Conservation (phyloP, 352 stramenopile genomes). For the Halophytophthora polymorphica region DNA sequence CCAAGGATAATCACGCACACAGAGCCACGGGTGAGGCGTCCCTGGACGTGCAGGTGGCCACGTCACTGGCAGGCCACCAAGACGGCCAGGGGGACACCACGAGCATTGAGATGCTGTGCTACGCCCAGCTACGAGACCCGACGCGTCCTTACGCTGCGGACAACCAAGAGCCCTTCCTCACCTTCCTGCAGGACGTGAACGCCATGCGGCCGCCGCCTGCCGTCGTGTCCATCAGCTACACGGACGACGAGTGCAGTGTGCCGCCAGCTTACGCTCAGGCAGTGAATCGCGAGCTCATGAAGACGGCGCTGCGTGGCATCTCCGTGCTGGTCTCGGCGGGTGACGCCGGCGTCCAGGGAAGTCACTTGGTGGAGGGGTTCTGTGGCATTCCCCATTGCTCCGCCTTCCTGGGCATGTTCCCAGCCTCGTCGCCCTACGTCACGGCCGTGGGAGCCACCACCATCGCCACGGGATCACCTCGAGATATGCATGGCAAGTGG, state of each 20-base stretch:
- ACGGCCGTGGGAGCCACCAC: slow-evolving; percentile 66
- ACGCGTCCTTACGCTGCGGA: slow-evolving; percentile 43
- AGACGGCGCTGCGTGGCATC: slow-evolving; percentile 60
- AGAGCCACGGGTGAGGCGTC: slow-evolving; percentile 61
- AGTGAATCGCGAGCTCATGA: slow-evolving; percentile 75
- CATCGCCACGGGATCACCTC: slow-evolving; percentile 12
- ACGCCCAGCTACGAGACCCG: slow-evolving; percentile 48
- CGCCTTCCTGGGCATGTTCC: slow-evolving; percentile 64
- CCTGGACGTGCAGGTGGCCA: slow-evolving; percentile 61
- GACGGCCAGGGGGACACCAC: slow-evolving; percentile 13
- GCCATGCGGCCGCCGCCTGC: slow-evolving; percentile 52
- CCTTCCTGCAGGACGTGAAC: slow-evolving; percentile 71
- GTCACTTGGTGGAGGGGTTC: slow-evolving; percentile 41
- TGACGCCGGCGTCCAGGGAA: slow-evolving; percentile 57
- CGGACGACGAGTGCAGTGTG: slow-evolving; percentile 75
- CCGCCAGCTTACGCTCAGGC: slow-evolving; percentile 47
- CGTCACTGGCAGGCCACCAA: slow-evolving; percentile 40
- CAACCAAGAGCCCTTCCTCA: slow-evolving; percentile 80
- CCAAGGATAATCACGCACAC: slow-evolving; percentile 1
- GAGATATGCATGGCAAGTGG: slow-evolving; percentile 29
- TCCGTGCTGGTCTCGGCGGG: slow-evolving; percentile 67
- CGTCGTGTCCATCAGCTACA: slow-evolving; percentile 82
- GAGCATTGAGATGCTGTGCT: slow-evolving; percentile 59
- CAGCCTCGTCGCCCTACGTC: slow-evolving; percentile 71
- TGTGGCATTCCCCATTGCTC: slow-evolving; percentile 40